Evolutionary conservation across 129 eudicot genomes (phyloP), one percentile per base, ranked within the genome.

Genomic region (Rutidosis leptorrhynchoides): DNA sequence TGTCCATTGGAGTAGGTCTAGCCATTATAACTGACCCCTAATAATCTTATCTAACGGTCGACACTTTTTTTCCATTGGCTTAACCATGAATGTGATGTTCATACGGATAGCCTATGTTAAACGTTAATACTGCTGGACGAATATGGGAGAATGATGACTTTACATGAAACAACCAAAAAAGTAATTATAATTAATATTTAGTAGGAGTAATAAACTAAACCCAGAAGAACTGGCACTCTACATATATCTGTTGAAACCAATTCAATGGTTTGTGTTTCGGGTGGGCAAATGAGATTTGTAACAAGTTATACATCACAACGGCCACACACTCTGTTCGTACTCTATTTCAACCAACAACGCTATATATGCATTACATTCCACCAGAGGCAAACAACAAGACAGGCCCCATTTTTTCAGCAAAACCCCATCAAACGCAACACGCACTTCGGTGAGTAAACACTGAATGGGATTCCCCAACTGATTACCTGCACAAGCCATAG

Each of bases 221-320:
- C 71, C 77, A 73, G 70, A 73, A 63, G 71, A 52, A 72, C 71
- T 54, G 70, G 57, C 10, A 64, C 48, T 72, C 77, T 73, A 72
- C 63, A 72, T 72, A 61, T 55, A 72, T 62, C 57, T 7, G 64
- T 64, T 20, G 45, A 73, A 73, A 64, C 64, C 77, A 26, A 73
- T 63, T 64, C 64, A 35, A 58, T 37, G 46, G 71, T 17, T 52
- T 62, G 40, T 55, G 64, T 73, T 73, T 73, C 45, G 23, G 77
- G 57, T 73, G 63, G 58, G 32, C 71, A 64, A 63, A 73, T 64
- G 77, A 64, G 77, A 64, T 72, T 49, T 64, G 63, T 70, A 73
- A 27, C 54, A 52, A 63, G 77, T 64, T 63, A 72, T 63, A 71
- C 77, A 73, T 64, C 45, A 26, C 46, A 51, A 72, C 42, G 58